A percentile compares a stretch with the other conserved stretches of the same genome.
Evolutionary conservation across 2,329 filamentous ascomycete species (phyloP).

Genomic region (Aspergillus piperis): DNA sequence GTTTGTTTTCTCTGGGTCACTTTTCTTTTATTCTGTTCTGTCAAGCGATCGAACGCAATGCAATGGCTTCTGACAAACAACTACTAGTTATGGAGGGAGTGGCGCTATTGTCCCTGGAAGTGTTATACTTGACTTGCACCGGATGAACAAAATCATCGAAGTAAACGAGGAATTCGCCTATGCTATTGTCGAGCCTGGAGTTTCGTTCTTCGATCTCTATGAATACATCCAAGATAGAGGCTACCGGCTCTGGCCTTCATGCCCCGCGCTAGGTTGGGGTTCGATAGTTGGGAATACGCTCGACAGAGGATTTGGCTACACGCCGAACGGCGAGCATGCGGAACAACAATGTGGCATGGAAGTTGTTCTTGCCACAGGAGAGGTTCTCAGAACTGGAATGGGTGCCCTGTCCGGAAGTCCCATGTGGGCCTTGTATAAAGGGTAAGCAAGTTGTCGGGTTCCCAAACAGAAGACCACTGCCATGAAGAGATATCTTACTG

Average conservation of each 20-base stretch:
- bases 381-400: slow-evolving; percentile 51
- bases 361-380: slow-evolving; percentile 50
- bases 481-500: neutral
- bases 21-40: too few relatives aligned
- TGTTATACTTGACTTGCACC: too few relatives aligned
- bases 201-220: slow-evolving; percentile 55
- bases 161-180: slow-evolving; percentile 54
- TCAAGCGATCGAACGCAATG: too few relatives aligned
- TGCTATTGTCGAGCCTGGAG: slow-evolving; percentile 58
- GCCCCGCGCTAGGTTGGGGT: slow-evolving; percentile 42
- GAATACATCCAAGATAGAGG: slow-evolving; percentile 26
- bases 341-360: slow-evolving; percentile 47
- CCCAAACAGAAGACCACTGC: too few relatives aligned
- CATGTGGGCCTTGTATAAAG: neutral
- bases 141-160: slow-evolving; percentile 56
- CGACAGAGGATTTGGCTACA: slow-evolving; percentile 52
- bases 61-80: too few relatives aligned
- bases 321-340: slow-evolving; percentile 43
- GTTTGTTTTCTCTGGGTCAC: too few relatives aligned
- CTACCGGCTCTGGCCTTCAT: slow-evolving; percentile 30
- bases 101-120: too few relatives aligned
- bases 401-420: slow-evolving; percentile 35
- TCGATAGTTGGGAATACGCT: slow-evolving; percentile 51
- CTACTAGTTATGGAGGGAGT: too few relatives aligned
- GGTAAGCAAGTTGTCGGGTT: too few relatives aligned